phyloP scores from a whole-genome alignment of 1,284 basidiomycete species.

The Cryptococcus sp. region DNA sequence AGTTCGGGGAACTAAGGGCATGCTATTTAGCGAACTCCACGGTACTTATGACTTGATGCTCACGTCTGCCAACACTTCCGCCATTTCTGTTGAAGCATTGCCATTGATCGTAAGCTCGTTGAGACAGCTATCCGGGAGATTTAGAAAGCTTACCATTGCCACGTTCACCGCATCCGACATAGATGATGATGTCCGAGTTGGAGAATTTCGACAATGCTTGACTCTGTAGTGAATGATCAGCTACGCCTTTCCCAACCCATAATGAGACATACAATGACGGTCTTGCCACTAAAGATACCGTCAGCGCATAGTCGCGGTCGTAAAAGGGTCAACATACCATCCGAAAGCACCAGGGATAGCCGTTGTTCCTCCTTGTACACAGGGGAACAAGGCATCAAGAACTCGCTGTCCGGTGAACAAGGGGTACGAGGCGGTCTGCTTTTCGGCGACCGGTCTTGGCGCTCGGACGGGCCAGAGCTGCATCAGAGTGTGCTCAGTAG shows the following conservation, averaged over 20 bases:
- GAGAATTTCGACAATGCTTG: constrained; percentile 98
- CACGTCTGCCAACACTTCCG: constrained; percentile 93
- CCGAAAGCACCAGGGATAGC: constrained; percentile 99
- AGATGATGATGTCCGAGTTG: constrained; percentile 99
- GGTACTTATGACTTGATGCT: constrained; percentile 22
- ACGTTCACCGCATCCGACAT: constrained; percentile 95
- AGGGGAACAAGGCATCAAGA: constrained; percentile 96
- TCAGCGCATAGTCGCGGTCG: constrained; percentile 9
- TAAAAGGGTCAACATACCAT: constrained; percentile 56
- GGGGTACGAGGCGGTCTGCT: constrained; percentile 89
- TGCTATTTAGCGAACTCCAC: constrained; percentile 5
- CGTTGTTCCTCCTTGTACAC: constrained; percentile 98
- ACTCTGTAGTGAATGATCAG: constrained; percentile 17
- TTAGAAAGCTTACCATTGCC: constrained; percentile 70
- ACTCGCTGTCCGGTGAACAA: constrained; percentile 96
- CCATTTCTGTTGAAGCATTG: constrained; percentile 67
- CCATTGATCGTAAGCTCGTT: not conserved
- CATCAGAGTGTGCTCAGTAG: constrained; percentile 91
- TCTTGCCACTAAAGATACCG: constrained; percentile 66
- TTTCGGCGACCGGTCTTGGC: constrained; percentile 90
- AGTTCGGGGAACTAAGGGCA: constrained; percentile 82
- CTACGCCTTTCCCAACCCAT: not conserved
- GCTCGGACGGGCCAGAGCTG: constrained; percentile 99
- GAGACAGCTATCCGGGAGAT: not conserved
- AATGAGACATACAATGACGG: constrained; percentile 76